These are phyloP conservation scores for Pogostemon cablin DNA, from an alignment of 257 asterid species.

Conservation along the genomic window DNA sequence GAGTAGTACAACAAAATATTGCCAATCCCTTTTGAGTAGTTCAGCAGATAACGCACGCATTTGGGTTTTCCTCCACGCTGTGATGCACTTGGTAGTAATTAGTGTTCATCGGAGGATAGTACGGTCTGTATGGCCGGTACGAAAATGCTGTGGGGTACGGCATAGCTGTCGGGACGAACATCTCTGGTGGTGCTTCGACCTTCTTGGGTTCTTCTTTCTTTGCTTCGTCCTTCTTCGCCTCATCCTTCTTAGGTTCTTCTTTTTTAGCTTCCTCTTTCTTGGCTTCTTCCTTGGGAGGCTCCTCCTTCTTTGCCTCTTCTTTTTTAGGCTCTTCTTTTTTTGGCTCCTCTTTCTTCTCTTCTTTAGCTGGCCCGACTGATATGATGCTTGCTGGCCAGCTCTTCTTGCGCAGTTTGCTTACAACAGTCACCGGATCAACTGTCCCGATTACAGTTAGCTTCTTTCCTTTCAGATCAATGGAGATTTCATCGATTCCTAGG, in stretches of 20 bases:
- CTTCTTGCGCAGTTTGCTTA: constrained; percentile 77
- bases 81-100: constrained; percentile 47
- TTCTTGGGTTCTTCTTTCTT: constrained; percentile 40
- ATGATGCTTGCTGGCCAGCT: constrained; percentile 68
- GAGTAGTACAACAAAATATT: neutral
- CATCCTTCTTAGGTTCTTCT: constrained; percentile 61
- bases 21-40: neutral
- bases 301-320: constrained; percentile 62
- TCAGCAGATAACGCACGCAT: constrained; percentile 68
- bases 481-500: constrained; percentile 74
- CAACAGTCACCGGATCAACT: constrained; percentile 82
- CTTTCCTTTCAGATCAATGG: constrained; percentile 72
- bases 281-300: constrained; percentile 29
- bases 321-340: constrained; percentile 83
- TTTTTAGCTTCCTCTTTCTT: constrained; percentile 49
- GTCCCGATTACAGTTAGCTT: constrained; percentile 75
- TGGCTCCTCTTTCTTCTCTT: constrained; percentile 77
- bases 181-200: constrained; percentile 35
- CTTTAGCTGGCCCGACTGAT: constrained; percentile 76
- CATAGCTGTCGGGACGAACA: constrained; percentile 43
- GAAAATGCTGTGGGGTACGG: constrained; percentile 44
- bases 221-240: constrained; percentile 48
- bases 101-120: constrained; percentile 45
- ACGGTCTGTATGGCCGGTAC: constrained; percentile 52
- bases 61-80: constrained; percentile 88